Base-by-base conservation (phyloP, 176 grass and related monocot genomes). In the Dendrocalamus sinicus region DNA sequence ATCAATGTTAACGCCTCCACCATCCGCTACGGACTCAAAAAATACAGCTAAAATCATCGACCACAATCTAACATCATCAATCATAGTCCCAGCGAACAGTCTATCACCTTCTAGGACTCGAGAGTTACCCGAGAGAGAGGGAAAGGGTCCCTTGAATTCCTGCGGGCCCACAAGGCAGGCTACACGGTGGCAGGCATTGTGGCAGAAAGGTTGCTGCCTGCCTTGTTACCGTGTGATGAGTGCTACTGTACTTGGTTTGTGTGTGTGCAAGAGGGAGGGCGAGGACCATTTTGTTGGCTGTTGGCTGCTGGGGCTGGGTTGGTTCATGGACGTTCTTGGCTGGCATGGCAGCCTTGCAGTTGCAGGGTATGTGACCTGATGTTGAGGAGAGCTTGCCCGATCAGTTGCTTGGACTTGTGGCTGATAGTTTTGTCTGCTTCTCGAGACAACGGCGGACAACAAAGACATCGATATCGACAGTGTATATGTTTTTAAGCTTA, bases 391-490 rank as follows among this genome's bases (percentile, higher is more conserved):
- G 19, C 19, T 53, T 53, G 51, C 15, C 7, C 0, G 50, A 4
- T 15, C 4, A 53, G 51, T 9, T 22, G 19, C 8, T 58, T 22
- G 19, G 55, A 58, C 55, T 20, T 9, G 17, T 55, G 46, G 9
- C 32, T 4, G 32, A 35, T 35, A 2, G 32, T 35, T 35, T 35
- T 35, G 2, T 35, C 32, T 35, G 32, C 3, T 35, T 35, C 32
- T 35, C 32, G 32, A 35, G 2, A 4, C 3, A 4, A 39, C 4
- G 37, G 0, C 0, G 4, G 4, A 0, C 4, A 5, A 5, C 4
- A 1, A 3, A 39, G 37, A 5, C 4, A 5, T 0, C 0, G 4
- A 39, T 39, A 0, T 39, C 0, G 37, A 5, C 4, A 0, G 4
- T 39, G 3, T 0, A 39, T 5, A 39, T 39, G 4, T 5, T 39